Conservation (phyloP, 805 yeast genomes). For the Metschnikowia corniflorae region DNA sequence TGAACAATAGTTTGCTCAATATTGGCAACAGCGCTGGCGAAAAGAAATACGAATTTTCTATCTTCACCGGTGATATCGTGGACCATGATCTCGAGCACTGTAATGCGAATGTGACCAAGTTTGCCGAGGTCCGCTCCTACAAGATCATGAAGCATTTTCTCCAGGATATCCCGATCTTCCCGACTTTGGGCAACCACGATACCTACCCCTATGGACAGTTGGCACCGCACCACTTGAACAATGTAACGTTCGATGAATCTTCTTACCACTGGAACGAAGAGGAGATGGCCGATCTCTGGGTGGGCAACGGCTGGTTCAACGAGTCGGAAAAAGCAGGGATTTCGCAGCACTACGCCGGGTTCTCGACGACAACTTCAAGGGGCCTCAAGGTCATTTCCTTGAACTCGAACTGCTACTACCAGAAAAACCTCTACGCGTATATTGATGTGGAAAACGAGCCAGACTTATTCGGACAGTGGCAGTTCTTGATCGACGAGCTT, state of each 20-base stretch:
- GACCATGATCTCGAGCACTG: slow-evolving; percentile 58
- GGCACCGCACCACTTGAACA: slow-evolving; percentile 40
- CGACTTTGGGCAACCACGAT: slow-evolving; percentile 70
- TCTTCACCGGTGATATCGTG: slow-evolving; percentile 73
- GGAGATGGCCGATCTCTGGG: slow-evolving; percentile 35
- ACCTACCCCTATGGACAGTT: slow-evolving; percentile 69
- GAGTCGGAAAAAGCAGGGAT: slow-evolving; percentile 21
- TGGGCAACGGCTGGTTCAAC: slow-evolving; percentile 37
- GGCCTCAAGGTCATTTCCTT: slow-evolving; percentile 41
- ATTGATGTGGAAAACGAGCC: slow-evolving; percentile 53
- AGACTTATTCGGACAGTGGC: slow-evolving; percentile 61
- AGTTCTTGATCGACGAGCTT: slow-evolving; percentile 59
- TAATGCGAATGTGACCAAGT: slow-evolving; percentile 61
- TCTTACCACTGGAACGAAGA: slow-evolving; percentile 38
- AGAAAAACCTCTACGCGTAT: slow-evolving; percentile 49
- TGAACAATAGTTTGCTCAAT: slow-evolving; percentile 54
- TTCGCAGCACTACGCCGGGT: slow-evolving; percentile 58
- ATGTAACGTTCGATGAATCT: slow-evolving; percentile 15
- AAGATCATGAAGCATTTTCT: slow-evolving; percentile 53
- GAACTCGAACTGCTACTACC: slow-evolving; percentile 67
- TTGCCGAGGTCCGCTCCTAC: slow-evolving; percentile 68
- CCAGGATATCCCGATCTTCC: slow-evolving; percentile 52
- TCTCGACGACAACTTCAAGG: slow-evolving; percentile 48
- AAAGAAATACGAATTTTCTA: slow-evolving; percentile 51
- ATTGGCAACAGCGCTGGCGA: slow-evolving; percentile 32